These are phyloP conservation scores for Balakata baccata DNA, from an alignment of 345 rosid species.

Conservation along the genomic window DNA sequence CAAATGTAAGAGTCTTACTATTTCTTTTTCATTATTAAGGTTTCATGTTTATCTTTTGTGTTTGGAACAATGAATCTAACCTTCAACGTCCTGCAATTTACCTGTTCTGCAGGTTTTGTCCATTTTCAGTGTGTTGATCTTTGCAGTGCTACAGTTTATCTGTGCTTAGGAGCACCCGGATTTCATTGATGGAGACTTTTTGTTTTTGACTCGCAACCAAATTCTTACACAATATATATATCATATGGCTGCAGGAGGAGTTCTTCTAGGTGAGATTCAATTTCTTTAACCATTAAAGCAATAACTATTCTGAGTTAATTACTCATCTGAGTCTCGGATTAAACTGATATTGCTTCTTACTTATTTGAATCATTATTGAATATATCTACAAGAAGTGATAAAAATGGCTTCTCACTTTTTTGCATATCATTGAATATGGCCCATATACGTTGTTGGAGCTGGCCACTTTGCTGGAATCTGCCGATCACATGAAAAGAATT, in stretches of 20 bases:
- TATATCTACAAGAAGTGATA: background rate
- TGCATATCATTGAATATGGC: background rate
- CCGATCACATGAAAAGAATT: slow-evolving; percentile 2
- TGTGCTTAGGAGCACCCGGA: slow-evolving; percentile 3
- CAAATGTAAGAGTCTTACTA: slow-evolving; percentile 38
- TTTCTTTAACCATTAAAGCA: background rate
- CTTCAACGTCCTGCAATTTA: slow-evolving; percentile 2
- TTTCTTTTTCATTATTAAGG: background rate
- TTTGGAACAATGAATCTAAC: slow-evolving; percentile 9
- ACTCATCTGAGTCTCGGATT: too few relatives aligned
- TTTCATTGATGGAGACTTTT: background rate
- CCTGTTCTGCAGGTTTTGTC: slow-evolving; percentile 40
- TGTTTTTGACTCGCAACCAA: background rate
- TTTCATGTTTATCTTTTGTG: background rate
- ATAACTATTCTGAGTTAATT: background rate
- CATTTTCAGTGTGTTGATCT: slow-evolving; percentile 30
- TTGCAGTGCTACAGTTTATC: slow-evolving; percentile 25
- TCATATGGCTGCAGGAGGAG: background rate
- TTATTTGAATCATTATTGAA: too few relatives aligned
- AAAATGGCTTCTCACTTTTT: background rate
- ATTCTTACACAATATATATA: slow-evolving; percentile 15
- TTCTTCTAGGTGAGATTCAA: slow-evolving; percentile 4
- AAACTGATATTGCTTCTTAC: background rate
- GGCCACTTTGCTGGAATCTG: slow-evolving; percentile 15
- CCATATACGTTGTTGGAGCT: slow-evolving; percentile 13